A percentile compares a stretch with the other conserved stretches of the same genome.
Conservation (phyloP, 768 basidiomycete species). For the Lentinula detonsa region DNA sequence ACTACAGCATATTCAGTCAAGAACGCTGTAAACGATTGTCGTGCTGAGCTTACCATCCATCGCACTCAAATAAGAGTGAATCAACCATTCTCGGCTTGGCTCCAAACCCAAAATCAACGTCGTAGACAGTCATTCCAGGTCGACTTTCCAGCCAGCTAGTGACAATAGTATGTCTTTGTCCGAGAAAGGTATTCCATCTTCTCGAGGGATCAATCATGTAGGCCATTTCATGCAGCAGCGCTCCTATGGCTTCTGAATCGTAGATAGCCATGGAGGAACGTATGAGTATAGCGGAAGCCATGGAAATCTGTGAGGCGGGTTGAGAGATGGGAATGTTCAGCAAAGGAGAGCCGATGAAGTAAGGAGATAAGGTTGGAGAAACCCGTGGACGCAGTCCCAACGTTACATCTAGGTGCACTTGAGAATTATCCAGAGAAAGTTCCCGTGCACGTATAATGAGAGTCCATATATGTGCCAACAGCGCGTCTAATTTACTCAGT, state of each 20-base stretch:
- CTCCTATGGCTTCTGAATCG: conserved; percentile 17
- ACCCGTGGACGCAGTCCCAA: conserved; percentile 20
- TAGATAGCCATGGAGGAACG: conserved; percentile 19
- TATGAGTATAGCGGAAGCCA: conserved; percentile 19
- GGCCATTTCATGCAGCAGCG: conserved; percentile 27
- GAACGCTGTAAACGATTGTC: conserved; percentile 17
- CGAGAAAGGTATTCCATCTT: conserved; percentile 28
- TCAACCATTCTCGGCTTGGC: conserved; percentile 20
- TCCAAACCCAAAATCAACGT: conserved; percentile 26
- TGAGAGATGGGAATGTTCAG: conserved; percentile 19
- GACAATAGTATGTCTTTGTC: conserved; percentile 23
- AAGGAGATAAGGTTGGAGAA: conserved; percentile 16
- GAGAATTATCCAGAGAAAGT: conserved; percentile 11
- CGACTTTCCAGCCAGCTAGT: conserved; percentile 25
- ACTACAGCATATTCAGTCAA: not conserved
- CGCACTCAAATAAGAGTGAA: conserved; percentile 25
- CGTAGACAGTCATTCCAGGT: conserved; percentile 19
- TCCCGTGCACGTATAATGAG: conserved; percentile 24
- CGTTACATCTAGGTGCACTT: conserved; percentile 20
- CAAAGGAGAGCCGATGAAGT: conserved; percentile 28
- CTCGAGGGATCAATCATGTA: conserved; percentile 23
- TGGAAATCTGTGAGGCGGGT: conserved; percentile 1
- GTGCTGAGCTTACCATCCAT: conserved; percentile 19
- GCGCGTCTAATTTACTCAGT: conserved; percentile 28
- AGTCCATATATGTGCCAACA: conserved; percentile 30